phyloP scores from a whole-genome alignment of 2,329 filamentous ascomycete species.

The Fusarium virguliforme region DNA sequence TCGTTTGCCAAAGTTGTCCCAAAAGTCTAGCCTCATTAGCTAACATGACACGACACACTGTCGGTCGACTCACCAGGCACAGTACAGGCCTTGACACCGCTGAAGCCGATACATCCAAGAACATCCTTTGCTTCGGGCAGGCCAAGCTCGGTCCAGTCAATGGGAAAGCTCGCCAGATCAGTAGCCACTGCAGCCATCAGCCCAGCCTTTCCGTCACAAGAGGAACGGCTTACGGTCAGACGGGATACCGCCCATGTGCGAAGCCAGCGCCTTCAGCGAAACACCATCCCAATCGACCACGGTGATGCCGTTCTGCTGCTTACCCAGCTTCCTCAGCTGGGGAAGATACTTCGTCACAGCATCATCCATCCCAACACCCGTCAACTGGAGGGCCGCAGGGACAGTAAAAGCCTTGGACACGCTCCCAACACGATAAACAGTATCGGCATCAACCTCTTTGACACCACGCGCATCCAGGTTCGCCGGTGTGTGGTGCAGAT shows the following conservation, averaged over 20 bases:
- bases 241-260: slow-evolving; percentile 26
- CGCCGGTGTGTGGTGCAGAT: slow-evolving; percentile 20
- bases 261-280: slow-evolving; percentile 12
- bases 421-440: slow-evolving; percentile 25
- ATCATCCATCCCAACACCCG: slow-evolving; percentile 17
- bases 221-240: slow-evolving; percentile 8
- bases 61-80: not conserved
- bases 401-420: slow-evolving; percentile 23
- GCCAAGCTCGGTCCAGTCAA: slow-evolving; percentile 24
- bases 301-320: slow-evolving; percentile 18
- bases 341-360: slow-evolving; percentile 32
- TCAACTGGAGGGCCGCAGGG: slow-evolving; percentile 12
- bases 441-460: slow-evolving; percentile 12
- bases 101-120: not conserved
- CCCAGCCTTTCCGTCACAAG: too few species aligned
- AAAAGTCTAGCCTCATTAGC: slow-evolving; percentile 12
- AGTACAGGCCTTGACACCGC: slow-evolving; percentile 10
- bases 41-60: too few species aligned
- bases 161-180: slow-evolving; percentile 17
- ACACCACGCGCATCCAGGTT: slow-evolving; percentile 19
- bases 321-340: slow-evolving; percentile 10
- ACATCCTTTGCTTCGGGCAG: slow-evolving; percentile 9
- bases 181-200: slow-evolving; percentile 19
- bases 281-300: slow-evolving; percentile 18
- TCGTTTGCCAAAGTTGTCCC: slow-evolving; percentile 29